Evolutionary conservation across 176 grass and related monocot species (phyloP).

Genomic region (Aechmea fasciata): DNA sequence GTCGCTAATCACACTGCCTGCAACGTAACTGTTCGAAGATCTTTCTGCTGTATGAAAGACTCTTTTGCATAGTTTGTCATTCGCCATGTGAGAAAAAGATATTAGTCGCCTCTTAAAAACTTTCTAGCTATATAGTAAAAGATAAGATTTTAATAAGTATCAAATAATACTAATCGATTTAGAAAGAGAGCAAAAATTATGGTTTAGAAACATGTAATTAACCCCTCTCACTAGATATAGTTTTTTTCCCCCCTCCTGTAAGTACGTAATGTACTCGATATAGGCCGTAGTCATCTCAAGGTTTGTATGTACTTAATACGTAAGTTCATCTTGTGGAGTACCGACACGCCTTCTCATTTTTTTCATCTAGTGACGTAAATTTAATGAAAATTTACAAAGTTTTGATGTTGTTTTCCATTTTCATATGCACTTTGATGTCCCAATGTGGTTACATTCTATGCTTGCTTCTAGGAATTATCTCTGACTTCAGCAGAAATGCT

Average conservation of each 20-base stretch:
- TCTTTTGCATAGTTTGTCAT: too few species aligned
- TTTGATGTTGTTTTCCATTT: background rate
- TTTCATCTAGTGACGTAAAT: background rate
- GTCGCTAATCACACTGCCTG: too few species aligned
- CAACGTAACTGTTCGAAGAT: too few species aligned
- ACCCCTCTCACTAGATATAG: constrained; percentile 3
- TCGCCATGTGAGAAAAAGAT: too few species aligned
- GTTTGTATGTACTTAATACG: constrained; percentile 30
- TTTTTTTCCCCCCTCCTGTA: constrained; percentile 28
- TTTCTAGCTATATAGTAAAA: too few species aligned
- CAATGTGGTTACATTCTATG: background rate
- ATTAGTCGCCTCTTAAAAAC: too few species aligned
- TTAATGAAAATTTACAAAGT: background rate
- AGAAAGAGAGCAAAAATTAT: too few species aligned
- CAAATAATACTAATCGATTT: too few species aligned
- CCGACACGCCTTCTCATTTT: constrained; percentile 7
- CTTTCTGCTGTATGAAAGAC: too few species aligned
- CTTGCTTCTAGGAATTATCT: background rate
- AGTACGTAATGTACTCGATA: constrained; percentile 75
- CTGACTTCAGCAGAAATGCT: background rate
- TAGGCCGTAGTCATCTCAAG: constrained; percentile 64
- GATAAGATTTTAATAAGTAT: too few species aligned
- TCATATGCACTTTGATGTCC: background rate
- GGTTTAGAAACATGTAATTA: too few species aligned
- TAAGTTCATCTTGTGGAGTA: constrained; percentile 10